A percentile compares a stretch with the other conserved stretches of the same genome.
These are phyloP conservation scores for Basidiobolus meristosporus DNA, from an alignment of 371 early-diverging fungal species.

Conservation along the genomic window DNA sequence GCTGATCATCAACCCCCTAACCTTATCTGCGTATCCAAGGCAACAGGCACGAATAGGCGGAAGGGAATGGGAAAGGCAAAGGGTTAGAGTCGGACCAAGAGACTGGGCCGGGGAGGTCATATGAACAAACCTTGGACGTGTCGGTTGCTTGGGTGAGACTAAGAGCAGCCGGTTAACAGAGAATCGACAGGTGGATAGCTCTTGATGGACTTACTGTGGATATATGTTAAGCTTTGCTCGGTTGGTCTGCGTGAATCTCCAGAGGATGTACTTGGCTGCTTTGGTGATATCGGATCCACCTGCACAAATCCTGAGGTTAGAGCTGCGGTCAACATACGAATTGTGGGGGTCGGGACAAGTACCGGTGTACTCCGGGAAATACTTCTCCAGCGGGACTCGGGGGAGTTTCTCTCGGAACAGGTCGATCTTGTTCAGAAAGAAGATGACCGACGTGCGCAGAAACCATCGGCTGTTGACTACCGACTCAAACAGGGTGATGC, in stretches of 20 bases:
- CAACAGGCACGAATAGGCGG: too few relatives aligned
- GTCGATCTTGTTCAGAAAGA: constrained; percentile 74
- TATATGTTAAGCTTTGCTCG: constrained; percentile 52
- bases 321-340: not conserved
- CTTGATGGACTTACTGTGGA: constrained; percentile 39
- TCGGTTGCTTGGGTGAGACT: constrained; percentile 64
- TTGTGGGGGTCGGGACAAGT: constrained; percentile 1
- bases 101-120: too few relatives aligned
- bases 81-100: too few relatives aligned
- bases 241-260: constrained; percentile 57
- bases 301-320: too few relatives aligned
- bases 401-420: constrained; percentile 49
- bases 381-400: constrained; percentile 30
- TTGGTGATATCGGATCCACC: constrained; percentile 47
- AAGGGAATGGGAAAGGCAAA: too few relatives aligned
- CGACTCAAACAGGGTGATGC: constrained; percentile 59
- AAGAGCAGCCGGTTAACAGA: not conserved
- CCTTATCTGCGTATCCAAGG: constrained; percentile 1
- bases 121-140: constrained; percentile 57
- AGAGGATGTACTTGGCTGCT: constrained; percentile 59
- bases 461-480: constrained; percentile 67
- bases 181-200: not conserved
- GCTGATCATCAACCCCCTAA: not conserved
- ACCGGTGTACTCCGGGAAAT: constrained; percentile 55
- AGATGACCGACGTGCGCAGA: constrained; percentile 54